A percentile compares a stretch with the other conserved stretches of the same genome.
Conservation (phyloP, 83 land plant species). For the Isoetes engelmannii region DNA sequence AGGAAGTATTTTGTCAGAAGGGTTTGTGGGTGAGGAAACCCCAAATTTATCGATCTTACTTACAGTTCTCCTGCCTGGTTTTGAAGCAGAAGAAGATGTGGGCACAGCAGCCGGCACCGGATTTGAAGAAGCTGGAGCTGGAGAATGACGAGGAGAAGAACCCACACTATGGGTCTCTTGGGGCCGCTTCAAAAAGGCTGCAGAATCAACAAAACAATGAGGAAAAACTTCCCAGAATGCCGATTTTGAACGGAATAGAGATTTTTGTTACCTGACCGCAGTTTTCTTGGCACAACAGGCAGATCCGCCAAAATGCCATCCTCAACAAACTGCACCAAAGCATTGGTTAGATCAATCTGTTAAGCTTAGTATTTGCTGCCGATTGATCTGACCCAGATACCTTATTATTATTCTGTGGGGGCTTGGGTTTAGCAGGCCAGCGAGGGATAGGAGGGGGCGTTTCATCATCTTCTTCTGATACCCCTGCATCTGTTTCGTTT, state of each 20-base stretch:
- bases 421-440: too few species aligned
- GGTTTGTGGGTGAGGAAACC: too few species aligned
- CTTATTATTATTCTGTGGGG: too few species aligned
- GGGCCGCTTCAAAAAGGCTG: conserved; percentile 7
- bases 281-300: conserved; percentile 33
- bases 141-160: neutral
- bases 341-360: too few species aligned
- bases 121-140: neutral
- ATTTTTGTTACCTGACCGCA: conserved; percentile 25
- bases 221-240: too few species aligned
- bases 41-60: neutral
- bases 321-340: conserved; percentile 16
- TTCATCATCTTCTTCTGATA: conserved; percentile 33
- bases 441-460: conserved; percentile 11
- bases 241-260: too few species aligned
- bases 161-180: conserved; percentile 11
- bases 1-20: too few species aligned
- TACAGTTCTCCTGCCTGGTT: neutral
- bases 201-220: too few species aligned
- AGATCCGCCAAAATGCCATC: conserved; percentile 25
- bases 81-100: neutral
- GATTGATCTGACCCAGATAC: too few species aligned
- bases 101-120: conserved; percentile 14
- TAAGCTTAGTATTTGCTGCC: too few species aligned
- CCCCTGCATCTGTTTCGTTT: conserved; percentile 20